A percentile compares a stretch with the other conserved stretches of the same genome.
Evolutionary conservation across 1,139 yeast genomes (phyloP).

Genomic region (Hyphopichia buzzinii): DNA sequence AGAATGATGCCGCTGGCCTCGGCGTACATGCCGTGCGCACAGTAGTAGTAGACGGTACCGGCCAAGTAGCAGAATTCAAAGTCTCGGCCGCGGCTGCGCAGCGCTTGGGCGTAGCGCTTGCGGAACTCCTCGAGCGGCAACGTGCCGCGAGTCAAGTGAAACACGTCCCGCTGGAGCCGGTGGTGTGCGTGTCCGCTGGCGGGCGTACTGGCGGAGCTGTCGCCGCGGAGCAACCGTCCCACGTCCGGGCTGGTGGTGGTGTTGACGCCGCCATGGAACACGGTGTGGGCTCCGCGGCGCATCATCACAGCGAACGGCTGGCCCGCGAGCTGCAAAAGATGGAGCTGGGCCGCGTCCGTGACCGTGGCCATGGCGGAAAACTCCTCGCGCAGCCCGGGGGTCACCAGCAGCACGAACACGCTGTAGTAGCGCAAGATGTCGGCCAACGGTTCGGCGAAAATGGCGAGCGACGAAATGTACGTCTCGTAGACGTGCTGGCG

Average conservation of each 20-base stretch:
- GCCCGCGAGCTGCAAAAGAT: conserved; percentile 19
- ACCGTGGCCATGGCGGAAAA: conserved; percentile 11
- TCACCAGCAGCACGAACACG: conserved; percentile 18
- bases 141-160: conserved; percentile 16
- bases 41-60: conserved; percentile 12
- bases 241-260: no score
- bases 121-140: conserved; percentile 15
- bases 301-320: conserved; percentile 10
- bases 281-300: conserved; percentile 1
- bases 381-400: conserved; percentile 13
- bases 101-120: conserved; percentile 1
- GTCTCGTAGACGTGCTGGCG: conserved; percentile 43
- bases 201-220: no score
- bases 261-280: neutral
- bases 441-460: conserved; percentile 41
- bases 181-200: no score
- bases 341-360: conserved; percentile 15
- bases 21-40: conserved; percentile 16
- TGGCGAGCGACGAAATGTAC: conserved; percentile 44
- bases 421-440: conserved; percentile 35
- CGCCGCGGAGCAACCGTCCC: no score
- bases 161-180: conserved; percentile 8
- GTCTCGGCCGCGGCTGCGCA: conserved; percentile 2
- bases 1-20: conserved; percentile 21
- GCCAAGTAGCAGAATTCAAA: conserved; percentile 7